Evolutionary conservation across 2,329 filamentous ascomycete species (phyloP), one percentile per base, ranked within the genome.

Genomic region (Neopestalotiopsis sp.): DNA sequence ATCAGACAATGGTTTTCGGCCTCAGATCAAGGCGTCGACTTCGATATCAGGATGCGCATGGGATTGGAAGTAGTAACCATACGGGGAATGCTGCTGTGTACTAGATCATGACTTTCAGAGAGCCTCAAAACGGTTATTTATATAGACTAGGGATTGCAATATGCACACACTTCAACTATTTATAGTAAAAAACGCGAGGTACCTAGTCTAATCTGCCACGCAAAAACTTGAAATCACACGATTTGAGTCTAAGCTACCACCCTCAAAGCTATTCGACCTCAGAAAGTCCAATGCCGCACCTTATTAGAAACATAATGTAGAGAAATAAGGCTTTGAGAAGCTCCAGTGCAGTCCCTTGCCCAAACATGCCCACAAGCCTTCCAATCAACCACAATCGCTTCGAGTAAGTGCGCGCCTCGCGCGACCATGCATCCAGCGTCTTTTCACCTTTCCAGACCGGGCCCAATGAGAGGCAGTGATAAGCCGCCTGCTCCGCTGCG

Each of bases 401-500:
- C 45, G 45, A 52, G 45, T 52, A 52, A 3, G n/a, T 9, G 17
- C 45, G 65, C 10, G 66, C 65, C 65, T 74, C 71, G 9, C 57
- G 24, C 68, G 80, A 79, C 78, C 83, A 84, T 62, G 78, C 71
- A 4, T 73, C 69, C 59, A 75, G 69, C 2, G 73, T 71, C 45
- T 81, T 76, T 63, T 81, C 77, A 0, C 82, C 82, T 7, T 75
- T 70, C 69, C 83, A 75, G 70, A 82, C 79, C 68, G 79, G 76
- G 1, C 77, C 82, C 14, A 85, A 69, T 4, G 75, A 76, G 71
- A 82, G 73, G 4, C 81, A 81, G 72, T 85, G 82, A 57, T 80
- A 81, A 2, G 82, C 84, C 4, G 83, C 83, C 71, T 86, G 84
- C 32, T 83, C 81, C 1, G 84, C 85, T 17, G 82, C 83, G 28